Conservation (phyloP, 2,329 filamentous ascomycete species). For the Ascochyta lentis region DNA sequence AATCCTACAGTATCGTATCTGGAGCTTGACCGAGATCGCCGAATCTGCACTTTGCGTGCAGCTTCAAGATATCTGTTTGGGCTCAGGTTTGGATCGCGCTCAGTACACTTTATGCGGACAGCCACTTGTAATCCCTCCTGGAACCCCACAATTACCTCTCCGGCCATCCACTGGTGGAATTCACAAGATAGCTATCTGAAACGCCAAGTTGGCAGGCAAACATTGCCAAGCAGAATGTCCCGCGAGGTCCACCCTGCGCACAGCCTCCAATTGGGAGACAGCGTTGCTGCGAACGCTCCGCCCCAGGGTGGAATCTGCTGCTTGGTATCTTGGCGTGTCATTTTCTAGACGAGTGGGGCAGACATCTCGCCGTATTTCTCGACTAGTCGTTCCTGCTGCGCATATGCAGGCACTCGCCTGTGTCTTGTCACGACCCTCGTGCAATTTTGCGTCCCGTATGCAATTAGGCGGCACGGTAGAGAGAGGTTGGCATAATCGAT, state of each 20-base stretch:
- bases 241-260: conserved; percentile 40
- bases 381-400: background rate
- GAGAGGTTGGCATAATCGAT: background rate
- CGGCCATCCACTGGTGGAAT: background rate
- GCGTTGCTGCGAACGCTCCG: conserved; percentile 1
- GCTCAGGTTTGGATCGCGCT: background rate
- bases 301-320: conserved; percentile 3
- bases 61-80: background rate
- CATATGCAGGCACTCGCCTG: conserved; percentile 4
- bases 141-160: background rate
- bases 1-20: background rate
- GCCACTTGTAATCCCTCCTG: background rate
- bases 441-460: conserved; percentile 1
- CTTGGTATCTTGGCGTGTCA: conserved; percentile 4
- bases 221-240: conserved; percentile 33
- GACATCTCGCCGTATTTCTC: background rate
- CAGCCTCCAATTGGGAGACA: background rate
- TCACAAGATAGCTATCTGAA: background rate
- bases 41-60: background rate
- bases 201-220: conserved; percentile 10
- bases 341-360: conserved; percentile 4
- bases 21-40: background rate
- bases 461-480: background rate
- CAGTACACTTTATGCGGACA: background rate
- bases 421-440: conserved; percentile 1